Conservation (phyloP, 1,284 basidiomycete species). For the Leucoagaricus sp. region DNA sequence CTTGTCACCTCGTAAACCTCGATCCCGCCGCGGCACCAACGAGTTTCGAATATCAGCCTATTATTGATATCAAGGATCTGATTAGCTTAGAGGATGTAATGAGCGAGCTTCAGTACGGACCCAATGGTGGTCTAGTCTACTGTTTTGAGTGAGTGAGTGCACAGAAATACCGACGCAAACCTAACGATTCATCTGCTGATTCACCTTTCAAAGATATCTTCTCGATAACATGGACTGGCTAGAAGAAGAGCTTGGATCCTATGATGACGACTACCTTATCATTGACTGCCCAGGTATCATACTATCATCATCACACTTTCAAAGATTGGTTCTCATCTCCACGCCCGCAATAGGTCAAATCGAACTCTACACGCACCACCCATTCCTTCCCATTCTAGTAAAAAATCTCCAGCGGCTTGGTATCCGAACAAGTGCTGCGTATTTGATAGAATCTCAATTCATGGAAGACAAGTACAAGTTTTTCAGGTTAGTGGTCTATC, state of each 20-base stretch:
- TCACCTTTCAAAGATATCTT: conserved; percentile 69
- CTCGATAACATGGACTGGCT: conserved; percentile 98
- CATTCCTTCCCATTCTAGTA: conserved; percentile 90
- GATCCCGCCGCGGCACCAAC: conserved; percentile 91
- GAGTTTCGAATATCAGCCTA: conserved; percentile 91
- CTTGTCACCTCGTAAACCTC: conserved; percentile 94
- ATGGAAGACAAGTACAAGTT: conserved; percentile 99
- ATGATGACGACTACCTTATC: conserved; percentile 96
- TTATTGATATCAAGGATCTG: conserved; percentile 94
- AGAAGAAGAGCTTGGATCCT: conserved; percentile 95
- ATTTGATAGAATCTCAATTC: conserved; percentile 97
- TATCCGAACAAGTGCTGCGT: conserved; percentile 81
- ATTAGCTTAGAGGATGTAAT: conserved; percentile 96
- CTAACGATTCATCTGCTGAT: conserved; percentile 6
- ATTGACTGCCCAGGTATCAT: conserved; percentile 93
- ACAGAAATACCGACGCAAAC: conserved; percentile 5
- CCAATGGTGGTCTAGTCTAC: conserved; percentile 96
- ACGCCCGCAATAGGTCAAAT: conserved; percentile 76
- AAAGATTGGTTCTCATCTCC: neutral
- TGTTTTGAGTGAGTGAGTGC: conserved; percentile 96
- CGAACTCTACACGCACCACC: conserved; percentile 98
- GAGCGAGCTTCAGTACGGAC: conserved; percentile 93
- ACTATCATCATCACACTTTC: neutral
- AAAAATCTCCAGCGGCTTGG: conserved; percentile 70
- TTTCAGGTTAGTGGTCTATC: conserved; percentile 72